phyloP scores from a whole-genome alignment of 1,139 yeast species.

The Zhuliangozyma parablackwelliae region DNA sequence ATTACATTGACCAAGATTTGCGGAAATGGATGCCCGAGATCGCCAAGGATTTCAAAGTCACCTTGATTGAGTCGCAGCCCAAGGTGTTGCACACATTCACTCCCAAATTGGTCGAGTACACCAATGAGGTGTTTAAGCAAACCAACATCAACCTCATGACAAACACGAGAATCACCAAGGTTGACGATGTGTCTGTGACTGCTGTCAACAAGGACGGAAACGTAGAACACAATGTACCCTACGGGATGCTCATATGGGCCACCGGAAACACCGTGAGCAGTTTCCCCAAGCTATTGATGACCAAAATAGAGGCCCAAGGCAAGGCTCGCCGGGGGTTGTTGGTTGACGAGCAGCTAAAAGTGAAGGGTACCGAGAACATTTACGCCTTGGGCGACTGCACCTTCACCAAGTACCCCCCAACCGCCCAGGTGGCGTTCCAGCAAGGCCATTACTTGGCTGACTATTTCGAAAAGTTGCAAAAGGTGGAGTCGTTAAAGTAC shows the following conservation, averaged over 20 bases:
- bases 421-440: slow-evolving; percentile 96
- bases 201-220: slow-evolving; percentile 60
- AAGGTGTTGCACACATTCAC: slow-evolving; percentile 85
- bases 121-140: slow-evolving; percentile 73
- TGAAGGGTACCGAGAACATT: slow-evolving; percentile 77
- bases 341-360: slow-evolving; percentile 75
- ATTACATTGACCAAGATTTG: slow-evolving; percentile 87
- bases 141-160: slow-evolving; percentile 74
- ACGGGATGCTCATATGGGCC: slow-evolving; percentile 93
- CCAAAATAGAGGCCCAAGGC: slow-evolving; percentile 72
- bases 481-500: slow-evolving; percentile 56
- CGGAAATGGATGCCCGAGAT: slow-evolving; percentile 84
- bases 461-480: slow-evolving; percentile 64
- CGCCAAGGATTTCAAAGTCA: slow-evolving; percentile 72
- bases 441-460: slow-evolving; percentile 80
- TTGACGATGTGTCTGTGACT: slow-evolving; percentile 58
- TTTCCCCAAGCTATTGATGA: slow-evolving; percentile 60
- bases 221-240: slow-evolving; percentile 59
- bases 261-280: slow-evolving; percentile 91
- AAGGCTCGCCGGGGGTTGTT: slow-evolving; percentile 84
- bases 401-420: slow-evolving; percentile 83
- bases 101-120: slow-evolving; percentile 75
- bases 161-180: slow-evolving; percentile 83
- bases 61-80: slow-evolving; percentile 86
- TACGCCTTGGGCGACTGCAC: slow-evolving; percentile 94